phyloP scores from a whole-genome alignment of 2,329 filamentous ascomycete genomes.

The Trichoderma sp. region DNA sequence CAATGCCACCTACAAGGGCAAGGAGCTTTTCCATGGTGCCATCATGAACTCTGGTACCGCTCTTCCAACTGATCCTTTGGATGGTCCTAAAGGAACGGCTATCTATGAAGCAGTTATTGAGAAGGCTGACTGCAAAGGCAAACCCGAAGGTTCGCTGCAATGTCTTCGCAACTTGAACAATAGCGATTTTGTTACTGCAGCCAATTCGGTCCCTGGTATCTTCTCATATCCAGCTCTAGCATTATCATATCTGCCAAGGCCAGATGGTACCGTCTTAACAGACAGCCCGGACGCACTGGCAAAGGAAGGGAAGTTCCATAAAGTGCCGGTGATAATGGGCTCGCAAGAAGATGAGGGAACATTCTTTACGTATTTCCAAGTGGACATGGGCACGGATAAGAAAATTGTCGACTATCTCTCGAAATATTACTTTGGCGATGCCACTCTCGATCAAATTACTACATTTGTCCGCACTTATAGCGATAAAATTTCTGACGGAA shows the following conservation, averaged over 20 bases:
- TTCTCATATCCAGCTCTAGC: slow-evolving; percentile 70
- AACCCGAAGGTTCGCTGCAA: slow-evolving; percentile 58
- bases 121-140: slow-evolving; percentile 62
- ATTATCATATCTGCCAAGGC: slow-evolving; percentile 74
- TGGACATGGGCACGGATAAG: slow-evolving; percentile 65
- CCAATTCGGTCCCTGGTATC: slow-evolving; percentile 70
- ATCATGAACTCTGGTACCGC: background rate
- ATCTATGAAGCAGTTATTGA: slow-evolving; percentile 65
- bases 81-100: slow-evolving; percentile 66
- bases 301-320: slow-evolving; percentile 51
- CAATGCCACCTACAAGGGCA: background rate
- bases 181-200: slow-evolving; percentile 64
- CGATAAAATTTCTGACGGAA: slow-evolving; percentile 58
- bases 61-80: slow-evolving; percentile 62
- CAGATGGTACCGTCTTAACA: slow-evolving; percentile 66
- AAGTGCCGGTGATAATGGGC: slow-evolving; percentile 62
- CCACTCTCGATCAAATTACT: slow-evolving; percentile 55
- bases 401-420: slow-evolving; percentile 67
- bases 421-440: slow-evolving; percentile 61
- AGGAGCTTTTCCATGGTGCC: background rate
- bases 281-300: slow-evolving; percentile 65
- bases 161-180: slow-evolving; percentile 68
- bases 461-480: slow-evolving; percentile 66
- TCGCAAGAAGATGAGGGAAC: slow-evolving; percentile 83
- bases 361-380: slow-evolving; percentile 70